Evolutionary conservation across 2,329 filamentous ascomycete species (phyloP), one percentile per base, ranked within the genome.

Genomic region (Alternaria dauci): DNA sequence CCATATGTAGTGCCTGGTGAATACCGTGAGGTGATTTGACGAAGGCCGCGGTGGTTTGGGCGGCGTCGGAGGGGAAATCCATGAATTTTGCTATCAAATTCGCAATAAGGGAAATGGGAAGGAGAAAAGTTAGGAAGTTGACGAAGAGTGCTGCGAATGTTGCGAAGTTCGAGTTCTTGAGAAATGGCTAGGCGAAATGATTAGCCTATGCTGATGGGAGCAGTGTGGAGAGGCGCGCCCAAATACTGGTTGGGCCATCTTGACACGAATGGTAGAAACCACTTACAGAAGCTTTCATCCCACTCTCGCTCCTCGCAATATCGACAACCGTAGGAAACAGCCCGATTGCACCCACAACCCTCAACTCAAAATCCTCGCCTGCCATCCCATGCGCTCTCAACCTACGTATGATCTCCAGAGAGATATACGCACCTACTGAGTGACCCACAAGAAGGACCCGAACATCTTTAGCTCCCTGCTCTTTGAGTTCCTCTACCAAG

Each of bases 1-100:
- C 86, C 81, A 89, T 85, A 70, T 86, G 79, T 76, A 88, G 75
- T n/a, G 86, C 83, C 74, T 88, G 85, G 39, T 78, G 76, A 1
- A 88, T 81, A 8, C 86, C 86, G 4, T 73, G 61, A 11, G 68
- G 71, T 59, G 81, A 85, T 55, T 79, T 80, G 38, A 88, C 61
- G 56, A 88, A 86, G 0, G 76, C 74, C 16, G 82, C 76, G 0
- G 86, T 88, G 0, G 82, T 80, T 7, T 78, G 71, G 0, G 85
- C 79, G 1, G 81, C 82, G 34, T 81, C 75, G 3, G 76, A 60
- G 4, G 81, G 77, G 62, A 82, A 80, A 4, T 75, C 71, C 71
- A 83, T 83, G 12, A 84, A 60, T 0, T 74, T 50, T 7, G 70
- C 64, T n/a, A 88, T 76, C 0, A 86, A 63, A 2, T 63, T 66